Base-by-base conservation (phyloP, 1,284 basidiomycete species). In the Sanghuangporus baumii region DNA sequence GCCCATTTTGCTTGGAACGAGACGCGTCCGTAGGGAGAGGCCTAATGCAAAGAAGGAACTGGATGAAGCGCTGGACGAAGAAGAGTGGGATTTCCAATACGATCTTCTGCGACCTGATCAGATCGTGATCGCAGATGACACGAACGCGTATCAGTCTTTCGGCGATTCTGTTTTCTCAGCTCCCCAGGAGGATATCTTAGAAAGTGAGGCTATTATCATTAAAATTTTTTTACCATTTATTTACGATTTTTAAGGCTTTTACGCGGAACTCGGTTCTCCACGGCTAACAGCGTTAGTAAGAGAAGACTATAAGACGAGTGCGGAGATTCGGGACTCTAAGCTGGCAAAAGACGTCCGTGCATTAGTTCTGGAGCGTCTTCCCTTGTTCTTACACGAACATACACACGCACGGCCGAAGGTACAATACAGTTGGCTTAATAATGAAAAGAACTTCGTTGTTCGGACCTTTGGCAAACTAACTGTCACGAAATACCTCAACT, bases 321-420 rank as follows among this genome's bases (percentile, higher is more conserved):
- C 71, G 6, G 87, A 91, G 70, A 73, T 86, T 38, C 73, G 72
- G 57, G 73, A 78, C 46, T 76, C 80, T 0, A 81, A 78, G 65
- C 72, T 74, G 37, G 81, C 86, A 0, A 69, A 70, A 1, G 83
- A 86, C 11, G 80, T 80, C 8, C 82, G 84, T 6, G 68, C 76
- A 1, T 78, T 94, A 38, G 85, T 96, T 1, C 75, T 96, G n/a
- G 92, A 98, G 74, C 81, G 96, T 31, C 79, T 97, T 12, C 93
- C 94, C 0, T 79, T 99, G 38, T 98, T 98, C 78, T 78, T 98
- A 7, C 91, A 97, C 60, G 95, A 97, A 69, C 89, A 94, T 63
- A 87, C 85, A 0, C 87, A 93, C 70, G 79, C 86, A 2, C 81
- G 82, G 38, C 87, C 89, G 1, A 82, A 84, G 34, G 80, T 91